phyloP scores from a whole-genome alignment of 257 asterid genomes.

The Nicotiana undulata region DNA sequence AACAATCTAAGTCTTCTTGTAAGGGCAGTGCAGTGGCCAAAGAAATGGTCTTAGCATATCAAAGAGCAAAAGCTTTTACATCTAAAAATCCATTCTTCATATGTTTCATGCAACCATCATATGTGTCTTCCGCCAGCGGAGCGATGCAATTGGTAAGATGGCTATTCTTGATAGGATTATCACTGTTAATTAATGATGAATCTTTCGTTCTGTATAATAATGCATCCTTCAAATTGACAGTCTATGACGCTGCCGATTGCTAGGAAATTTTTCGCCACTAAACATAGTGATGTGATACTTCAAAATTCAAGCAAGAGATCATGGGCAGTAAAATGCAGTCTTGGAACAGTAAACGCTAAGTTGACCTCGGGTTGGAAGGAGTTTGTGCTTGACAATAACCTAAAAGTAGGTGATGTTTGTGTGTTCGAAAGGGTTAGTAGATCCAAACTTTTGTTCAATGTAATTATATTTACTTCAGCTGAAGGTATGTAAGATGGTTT shows the following conservation, averaged over 20 bases:
- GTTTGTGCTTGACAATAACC: background rate
- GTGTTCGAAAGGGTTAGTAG: background rate
- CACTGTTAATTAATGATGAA: background rate
- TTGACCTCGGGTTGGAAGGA: background rate
- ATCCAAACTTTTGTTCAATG: background rate
- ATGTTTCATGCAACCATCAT: slow-evolving; percentile 19
- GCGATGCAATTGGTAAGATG: background rate
- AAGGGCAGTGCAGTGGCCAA: background rate
- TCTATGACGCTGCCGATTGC: background rate
- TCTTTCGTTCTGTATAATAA: background rate
- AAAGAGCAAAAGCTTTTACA: slow-evolving; percentile 8
- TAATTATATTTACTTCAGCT: background rate
- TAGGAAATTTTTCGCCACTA: background rate
- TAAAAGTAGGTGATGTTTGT: background rate
- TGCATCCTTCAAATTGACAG: background rate
- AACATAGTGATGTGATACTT: background rate
- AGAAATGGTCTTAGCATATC: background rate
- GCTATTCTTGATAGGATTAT: background rate
- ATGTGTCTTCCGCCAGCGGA: background rate
- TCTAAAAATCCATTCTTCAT: slow-evolving; percentile 11
- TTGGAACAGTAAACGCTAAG: background rate
- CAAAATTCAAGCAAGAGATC: background rate
- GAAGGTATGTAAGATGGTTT: background rate
- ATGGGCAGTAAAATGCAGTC: background rate
- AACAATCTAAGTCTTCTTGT: background rate